Evolutionary conservation across 192 early-diverging fungal genomes (phyloP).

Genomic region (Coemansia sp.): DNA sequence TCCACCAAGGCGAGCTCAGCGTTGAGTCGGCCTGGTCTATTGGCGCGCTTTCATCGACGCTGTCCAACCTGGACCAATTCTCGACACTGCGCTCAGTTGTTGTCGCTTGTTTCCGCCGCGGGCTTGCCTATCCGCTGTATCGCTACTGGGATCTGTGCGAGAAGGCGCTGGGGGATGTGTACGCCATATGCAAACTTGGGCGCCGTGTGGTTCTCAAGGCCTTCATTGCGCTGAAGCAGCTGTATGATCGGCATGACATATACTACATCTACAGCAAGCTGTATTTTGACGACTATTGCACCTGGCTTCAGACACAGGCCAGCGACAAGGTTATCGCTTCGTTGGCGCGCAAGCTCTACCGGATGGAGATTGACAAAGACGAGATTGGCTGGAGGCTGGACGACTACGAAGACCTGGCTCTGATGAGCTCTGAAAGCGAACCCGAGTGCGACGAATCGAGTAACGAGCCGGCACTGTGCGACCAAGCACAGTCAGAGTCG

Average conservation of each 20-base stretch:
- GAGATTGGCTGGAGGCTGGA: conserved; percentile 74
- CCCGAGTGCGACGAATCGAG: not conserved
- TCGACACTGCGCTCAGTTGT: conserved; percentile 57
- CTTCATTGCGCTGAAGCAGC: conserved; percentile 68
- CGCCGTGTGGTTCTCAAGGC: conserved; percentile 71
- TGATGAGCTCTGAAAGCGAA: conserved; percentile 49
- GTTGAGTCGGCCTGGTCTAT: conserved; percentile 91
- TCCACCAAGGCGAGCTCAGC: conserved; percentile 73
- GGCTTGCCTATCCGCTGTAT: conserved; percentile 83
- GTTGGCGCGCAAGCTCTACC: conserved; percentile 75
- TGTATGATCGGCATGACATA: conserved; percentile 81
- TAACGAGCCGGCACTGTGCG: not conserved
- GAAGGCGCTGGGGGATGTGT: conserved; percentile 75
- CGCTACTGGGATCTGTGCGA: conserved; percentile 70
- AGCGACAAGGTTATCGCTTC: conserved; percentile 68
- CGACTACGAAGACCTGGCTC: conserved; percentile 67
- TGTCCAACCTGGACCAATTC: conserved; percentile 72
- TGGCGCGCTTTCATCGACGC: conserved; percentile 67
- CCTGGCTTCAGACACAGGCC: conserved; percentile 78
- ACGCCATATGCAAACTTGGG: conserved; percentile 76
- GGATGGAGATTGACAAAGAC: conserved; percentile 60
- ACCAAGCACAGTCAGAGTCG: not conserved
- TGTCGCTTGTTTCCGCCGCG: conserved; percentile 65
- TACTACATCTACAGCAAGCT: conserved; percentile 86
- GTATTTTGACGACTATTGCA: conserved; percentile 92